Base-by-base conservation (phyloP, 2,329 filamentous ascomycete genomes). In the Orbilia javanica region DNA sequence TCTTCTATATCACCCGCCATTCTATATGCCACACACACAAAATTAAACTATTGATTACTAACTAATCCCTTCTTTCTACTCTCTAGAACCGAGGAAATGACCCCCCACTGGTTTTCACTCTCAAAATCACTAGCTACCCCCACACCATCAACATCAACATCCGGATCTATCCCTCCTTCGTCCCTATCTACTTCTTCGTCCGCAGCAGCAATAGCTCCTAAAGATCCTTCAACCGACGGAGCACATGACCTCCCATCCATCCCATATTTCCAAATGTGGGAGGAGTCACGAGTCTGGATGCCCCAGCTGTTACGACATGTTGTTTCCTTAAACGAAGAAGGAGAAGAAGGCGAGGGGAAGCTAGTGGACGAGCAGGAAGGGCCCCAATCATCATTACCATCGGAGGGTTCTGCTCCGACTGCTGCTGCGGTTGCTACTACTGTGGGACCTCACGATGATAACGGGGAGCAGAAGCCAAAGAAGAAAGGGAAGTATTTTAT, bases 1-100 rank as follows among this genome's bases (percentile, higher is more conserved):
- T 46, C 52, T 44, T 55, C 65, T 68, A 44, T 53, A 68, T 48
- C 39, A 6, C 8, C n/a, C 15, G 11, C 15, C 18, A 20, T 48
- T 44, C 64, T n/a, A 48, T 44, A 70, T 48, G 18, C 20, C 22
- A 50, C 46, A 50, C 20, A 22, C 27, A 71, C 5, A 42, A n/a
- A 50, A 50, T 25, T 18, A 44, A 60, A 34, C 22, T 63, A 36
- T 11, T 60, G 69, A 73, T 73, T 73, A 73, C 69, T 73, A 73
- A 73, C 69, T 31, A 22, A 15, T 27, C 5, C 27, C 39, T 22
- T 34, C 10, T 36, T 1, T 36, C 27, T n/a, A 55, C 22, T n/a
- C 29, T 39, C 22, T 22, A 81, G 80, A 27, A 82, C 81, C 4
- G 81, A 82, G 2, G 81, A 82, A 53, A 82, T 82, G 81, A 73